phyloP scores from a whole-genome alignment of 202 grass and related monocot species.

The Elaeis oleifera region DNA sequence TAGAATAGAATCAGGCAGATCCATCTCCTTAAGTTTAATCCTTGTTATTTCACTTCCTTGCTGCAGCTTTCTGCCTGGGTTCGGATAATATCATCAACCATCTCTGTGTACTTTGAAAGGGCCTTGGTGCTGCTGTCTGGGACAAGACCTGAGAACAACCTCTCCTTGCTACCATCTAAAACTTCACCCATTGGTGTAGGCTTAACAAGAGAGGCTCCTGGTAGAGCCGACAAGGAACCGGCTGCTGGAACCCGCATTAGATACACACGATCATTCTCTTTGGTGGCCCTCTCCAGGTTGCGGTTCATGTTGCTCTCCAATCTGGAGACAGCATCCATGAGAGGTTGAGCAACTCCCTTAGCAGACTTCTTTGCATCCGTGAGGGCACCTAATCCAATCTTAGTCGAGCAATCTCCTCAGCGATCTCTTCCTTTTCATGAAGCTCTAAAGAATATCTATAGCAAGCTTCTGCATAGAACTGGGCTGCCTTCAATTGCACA shows the following conservation, averaged over 20 bases:
- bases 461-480: conserved; percentile 86
- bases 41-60: conserved; percentile 91
- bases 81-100: conserved; percentile 84
- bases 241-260: conserved; percentile 84
- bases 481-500: conserved; percentile 85
- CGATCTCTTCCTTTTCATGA: conserved; percentile 90
- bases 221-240: conserved; percentile 53
- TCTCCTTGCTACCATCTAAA: conserved; percentile 92
- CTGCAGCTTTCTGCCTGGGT: conserved; percentile 91
- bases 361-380: conserved; percentile 81
- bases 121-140: conserved; percentile 95
- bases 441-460: conserved; percentile 81
- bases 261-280: conserved; percentile 92
- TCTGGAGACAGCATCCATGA: conserved; percentile 65
- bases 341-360: conserved; percentile 63
- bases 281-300: conserved; percentile 71
- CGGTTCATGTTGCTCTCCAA: conserved; percentile 71
- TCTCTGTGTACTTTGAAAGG: conserved; percentile 95
- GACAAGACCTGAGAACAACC: conserved; percentile 78
- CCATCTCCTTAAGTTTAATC: conserved; percentile 97
- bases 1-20: conserved; percentile 90
- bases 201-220: conserved; percentile 77
- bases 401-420: conserved; percentile 77
- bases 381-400: conserved; percentile 64
- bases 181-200: conserved; percentile 55